A percentile compares a stretch with the other conserved stretches of the same genome.
phyloP scores from a whole-genome alignment of 2,329 filamentous ascomycete genomes.

The Aspergillus fumigatiaffinis region DNA sequence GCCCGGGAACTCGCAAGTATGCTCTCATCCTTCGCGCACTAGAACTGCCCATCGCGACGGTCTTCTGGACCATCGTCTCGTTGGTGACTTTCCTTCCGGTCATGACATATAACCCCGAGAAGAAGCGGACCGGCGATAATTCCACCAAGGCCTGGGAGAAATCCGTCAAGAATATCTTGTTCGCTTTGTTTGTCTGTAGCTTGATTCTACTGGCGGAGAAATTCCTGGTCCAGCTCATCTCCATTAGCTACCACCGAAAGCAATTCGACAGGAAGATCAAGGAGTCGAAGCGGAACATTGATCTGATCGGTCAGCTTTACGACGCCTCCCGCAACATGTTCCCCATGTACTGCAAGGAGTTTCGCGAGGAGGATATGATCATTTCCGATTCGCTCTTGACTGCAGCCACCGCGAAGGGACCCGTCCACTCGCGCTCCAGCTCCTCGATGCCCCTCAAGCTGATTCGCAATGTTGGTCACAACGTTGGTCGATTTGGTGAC shows the following conservation, averaged over 20 bases:
- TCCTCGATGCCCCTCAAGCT: constrained; percentile 73
- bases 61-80: constrained; percentile 57
- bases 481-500: constrained; percentile 78
- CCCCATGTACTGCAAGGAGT: constrained; percentile 87
- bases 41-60: constrained; percentile 58
- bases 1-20: constrained; percentile 62
- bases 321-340: constrained; percentile 86
- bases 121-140: constrained; percentile 29
- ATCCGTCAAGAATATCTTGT: constrained; percentile 56
- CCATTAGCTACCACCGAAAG: constrained; percentile 65
- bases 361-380: constrained; percentile 83
- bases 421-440: constrained; percentile 51
- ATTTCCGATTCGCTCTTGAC: constrained; percentile 79
- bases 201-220: constrained; percentile 58
- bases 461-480: constrained; percentile 67
- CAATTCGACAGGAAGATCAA: constrained; percentile 70
- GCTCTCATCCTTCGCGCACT: constrained; percentile 54
- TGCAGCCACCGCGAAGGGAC: constrained; percentile 48
- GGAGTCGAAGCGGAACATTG: constrained; percentile 81
- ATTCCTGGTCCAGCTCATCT: constrained; percentile 60
- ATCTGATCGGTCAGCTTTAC: constrained; percentile 78
- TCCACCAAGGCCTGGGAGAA: constrained; percentile 47
- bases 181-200: constrained; percentile 53
- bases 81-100: constrained; percentile 57
- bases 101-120: constrained; percentile 42